These are phyloP conservation scores for Coemansia sp. DNA, from an alignment of 192 early-diverging fungal genomes.

Conservation along the genomic window DNA sequence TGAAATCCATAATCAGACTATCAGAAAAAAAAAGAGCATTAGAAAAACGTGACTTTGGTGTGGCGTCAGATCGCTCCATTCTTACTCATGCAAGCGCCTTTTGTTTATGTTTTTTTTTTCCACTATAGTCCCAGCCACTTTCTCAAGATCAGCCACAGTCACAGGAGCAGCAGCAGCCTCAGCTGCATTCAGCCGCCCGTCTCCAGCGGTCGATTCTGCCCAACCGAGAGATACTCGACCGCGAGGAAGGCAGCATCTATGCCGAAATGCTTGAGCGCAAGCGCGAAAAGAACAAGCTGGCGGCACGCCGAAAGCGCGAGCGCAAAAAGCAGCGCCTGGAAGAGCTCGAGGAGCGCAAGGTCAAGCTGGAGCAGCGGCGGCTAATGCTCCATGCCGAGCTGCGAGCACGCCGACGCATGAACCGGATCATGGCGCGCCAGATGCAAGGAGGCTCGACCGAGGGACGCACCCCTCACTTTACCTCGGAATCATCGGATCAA, in stretches of 20 bases:
- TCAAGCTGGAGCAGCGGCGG: slow-evolving; percentile 19
- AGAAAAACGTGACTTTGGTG: too few species aligned
- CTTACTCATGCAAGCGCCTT: not conserved
- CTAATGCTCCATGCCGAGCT: slow-evolving; percentile 25
- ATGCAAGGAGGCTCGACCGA: not conserved
- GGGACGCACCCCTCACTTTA: slow-evolving; percentile 1
- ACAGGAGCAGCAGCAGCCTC: slow-evolving; percentile 8
- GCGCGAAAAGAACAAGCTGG: slow-evolving; percentile 40
- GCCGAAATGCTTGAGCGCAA: slow-evolving; percentile 24
- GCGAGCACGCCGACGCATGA: slow-evolving; percentile 8
- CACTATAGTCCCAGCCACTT: slow-evolving; percentile 1
- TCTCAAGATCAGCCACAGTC: not conserved
- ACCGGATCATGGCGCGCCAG: slow-evolving; percentile 6
- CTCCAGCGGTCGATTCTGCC: slow-evolving; percentile 22
- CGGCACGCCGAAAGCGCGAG: slow-evolving; percentile 40
- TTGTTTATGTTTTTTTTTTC: not conserved
- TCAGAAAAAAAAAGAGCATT: too few species aligned
- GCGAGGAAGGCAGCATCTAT: slow-evolving; percentile 3
- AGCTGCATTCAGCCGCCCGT: not conserved
- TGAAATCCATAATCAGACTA: too few species aligned
- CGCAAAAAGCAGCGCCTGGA: slow-evolving; percentile 44
- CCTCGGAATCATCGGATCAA: slow-evolving; percentile 6
- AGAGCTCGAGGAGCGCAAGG: slow-evolving; percentile 27
- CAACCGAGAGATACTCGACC: slow-evolving; percentile 10
- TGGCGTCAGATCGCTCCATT: too few species aligned